Conservation (phyloP, 257 asterid species). For the Agastache rugosa region DNA sequence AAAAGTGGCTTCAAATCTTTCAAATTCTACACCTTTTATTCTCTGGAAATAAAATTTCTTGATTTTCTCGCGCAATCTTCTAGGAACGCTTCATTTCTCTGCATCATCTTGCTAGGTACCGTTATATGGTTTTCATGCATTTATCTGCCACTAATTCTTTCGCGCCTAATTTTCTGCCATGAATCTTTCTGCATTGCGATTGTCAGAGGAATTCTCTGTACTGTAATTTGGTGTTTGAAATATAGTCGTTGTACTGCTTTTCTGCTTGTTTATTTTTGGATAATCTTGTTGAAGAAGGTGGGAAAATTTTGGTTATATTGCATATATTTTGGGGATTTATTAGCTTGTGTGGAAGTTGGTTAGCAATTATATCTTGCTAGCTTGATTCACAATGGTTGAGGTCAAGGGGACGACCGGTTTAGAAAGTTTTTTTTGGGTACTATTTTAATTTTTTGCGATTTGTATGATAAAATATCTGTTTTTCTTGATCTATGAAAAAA, state of each 20-base stretch:
- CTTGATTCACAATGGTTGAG: background rate
- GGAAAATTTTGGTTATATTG: background rate
- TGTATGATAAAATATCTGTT: background rate
- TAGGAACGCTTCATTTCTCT: background rate
- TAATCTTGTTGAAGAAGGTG: background rate
- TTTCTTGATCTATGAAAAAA: background rate
- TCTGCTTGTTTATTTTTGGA: background rate
- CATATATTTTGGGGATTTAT: background rate
- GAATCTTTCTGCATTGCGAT: slow-evolving; percentile 10
- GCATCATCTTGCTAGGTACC: slow-evolving; percentile 31
- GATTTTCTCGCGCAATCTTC: background rate
- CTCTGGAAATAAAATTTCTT: too few relatives aligned
- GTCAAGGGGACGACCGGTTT: background rate
- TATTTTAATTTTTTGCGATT: background rate
- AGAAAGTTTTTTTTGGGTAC: background rate
- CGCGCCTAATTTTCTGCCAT: slow-evolving; percentile 9
- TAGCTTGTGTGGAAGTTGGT: background rate
- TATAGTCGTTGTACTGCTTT: background rate
- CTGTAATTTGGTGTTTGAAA: background rate
- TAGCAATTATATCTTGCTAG: background rate
- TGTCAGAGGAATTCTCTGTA: background rate
- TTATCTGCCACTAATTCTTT: background rate
- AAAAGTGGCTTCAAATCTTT: background rate
- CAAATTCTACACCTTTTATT: background rate
- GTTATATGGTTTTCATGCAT: background rate